These are phyloP conservation scores for Saturnispora diversa DNA, from an alignment of 805 yeast species.

Conservation along the genomic window DNA sequence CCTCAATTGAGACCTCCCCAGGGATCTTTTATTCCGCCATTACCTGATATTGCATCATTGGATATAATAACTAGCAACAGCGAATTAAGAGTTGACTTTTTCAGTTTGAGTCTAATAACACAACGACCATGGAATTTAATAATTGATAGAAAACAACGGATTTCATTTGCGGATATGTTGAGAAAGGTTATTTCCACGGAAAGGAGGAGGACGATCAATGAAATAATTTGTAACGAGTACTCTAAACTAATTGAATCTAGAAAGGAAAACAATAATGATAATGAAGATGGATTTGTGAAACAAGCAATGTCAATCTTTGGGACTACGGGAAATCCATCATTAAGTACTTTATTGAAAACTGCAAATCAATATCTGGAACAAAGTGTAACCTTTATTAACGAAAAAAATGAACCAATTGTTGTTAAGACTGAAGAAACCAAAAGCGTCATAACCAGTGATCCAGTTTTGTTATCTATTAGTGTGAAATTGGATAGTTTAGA, in stretches of 20 bases:
- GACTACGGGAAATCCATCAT: slow-evolving; percentile 22
- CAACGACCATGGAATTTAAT: slow-evolving; percentile 59
- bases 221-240: slow-evolving; percentile 35
- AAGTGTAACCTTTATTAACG: slow-evolving; percentile 50
- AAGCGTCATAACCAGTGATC: slow-evolving; percentile 60
- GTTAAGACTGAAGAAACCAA: slow-evolving; percentile 55
- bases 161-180: slow-evolving; percentile 50
- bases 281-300: no score
- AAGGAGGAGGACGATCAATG: slow-evolving; percentile 32
- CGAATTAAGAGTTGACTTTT: slow-evolving; percentile 54
- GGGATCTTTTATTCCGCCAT: slow-evolving; percentile 36
- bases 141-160: slow-evolving; percentile 34
- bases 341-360: slow-evolving; percentile 29
- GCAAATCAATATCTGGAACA: slow-evolving; percentile 51
- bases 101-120: slow-evolving; percentile 40
- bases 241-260: slow-evolving; percentile 28
- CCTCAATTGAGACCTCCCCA: slow-evolving; percentile 43
- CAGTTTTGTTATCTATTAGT: slow-evolving; percentile 51
- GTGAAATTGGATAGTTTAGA: slow-evolving; percentile 59
- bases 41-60: slow-evolving; percentile 41
- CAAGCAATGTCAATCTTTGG: slow-evolving; percentile 5
- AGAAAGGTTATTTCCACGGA: slow-evolving; percentile 46
- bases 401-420: slow-evolving; percentile 32
- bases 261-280: slow-evolving; percentile 15
- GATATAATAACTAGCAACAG: slow-evolving; percentile 56